These are phyloP conservation scores for Kodamaea sp. DNA, from an alignment of 1,139 yeast genomes.

Conservation along the genomic window DNA sequence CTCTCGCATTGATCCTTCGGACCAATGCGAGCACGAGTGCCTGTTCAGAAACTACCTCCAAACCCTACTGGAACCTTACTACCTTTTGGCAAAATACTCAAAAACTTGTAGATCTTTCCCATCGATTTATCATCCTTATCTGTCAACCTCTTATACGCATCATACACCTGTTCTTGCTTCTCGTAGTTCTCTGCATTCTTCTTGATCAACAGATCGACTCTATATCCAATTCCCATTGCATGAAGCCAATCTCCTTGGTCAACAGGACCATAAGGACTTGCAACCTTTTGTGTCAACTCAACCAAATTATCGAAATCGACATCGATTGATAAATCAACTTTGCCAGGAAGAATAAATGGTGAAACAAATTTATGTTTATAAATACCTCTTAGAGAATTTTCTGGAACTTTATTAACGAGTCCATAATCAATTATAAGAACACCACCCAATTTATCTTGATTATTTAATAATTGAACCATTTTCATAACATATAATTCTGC, in stretches of 20 bases:
- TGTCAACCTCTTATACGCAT: conserved; percentile 62
- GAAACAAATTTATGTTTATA: conserved; percentile 69
- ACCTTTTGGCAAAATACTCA: conserved; percentile 56
- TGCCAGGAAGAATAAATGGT: conserved; percentile 75
- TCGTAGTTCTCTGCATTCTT: conserved; percentile 27
- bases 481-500: conserved; percentile 52
- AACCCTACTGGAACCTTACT: conserved; percentile 38
- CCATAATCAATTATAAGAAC: conserved; percentile 81
- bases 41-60: conserved; percentile 9
- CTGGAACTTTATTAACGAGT: conserved; percentile 56
- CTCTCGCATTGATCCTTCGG: neutral
- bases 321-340: conserved; percentile 78
- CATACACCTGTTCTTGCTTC: conserved; percentile 45
- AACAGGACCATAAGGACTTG: conserved; percentile 51
- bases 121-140: conserved; percentile 59
- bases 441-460: conserved; percentile 48
- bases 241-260: conserved; percentile 83
- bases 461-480: conserved; percentile 41
- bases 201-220: conserved; percentile 54
- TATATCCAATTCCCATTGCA: conserved; percentile 68
- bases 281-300: conserved; percentile 18
- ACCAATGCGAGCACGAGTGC: neutral
- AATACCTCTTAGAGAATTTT: conserved; percentile 70
- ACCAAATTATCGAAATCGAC: conserved; percentile 70
- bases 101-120: conserved; percentile 76